Evolutionary conservation across 371 early-diverging fungal species (phyloP).

Genomic region (Mortierella sp.): DNA sequence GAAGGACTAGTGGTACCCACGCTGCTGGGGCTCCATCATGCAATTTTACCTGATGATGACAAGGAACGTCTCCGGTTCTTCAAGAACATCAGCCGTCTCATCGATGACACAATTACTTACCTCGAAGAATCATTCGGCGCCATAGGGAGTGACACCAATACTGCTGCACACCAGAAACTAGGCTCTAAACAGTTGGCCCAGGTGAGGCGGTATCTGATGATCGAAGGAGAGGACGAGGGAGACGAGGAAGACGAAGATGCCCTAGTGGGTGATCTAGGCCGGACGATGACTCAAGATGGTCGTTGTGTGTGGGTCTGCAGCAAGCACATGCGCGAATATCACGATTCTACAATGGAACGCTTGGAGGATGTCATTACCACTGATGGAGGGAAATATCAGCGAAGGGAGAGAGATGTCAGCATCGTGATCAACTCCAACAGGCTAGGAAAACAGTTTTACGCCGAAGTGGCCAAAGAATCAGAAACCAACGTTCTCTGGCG

Average conservation of each 20-base stretch:
- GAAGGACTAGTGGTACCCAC: neutral
- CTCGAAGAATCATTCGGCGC: neutral
- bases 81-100: neutral
- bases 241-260: no score
- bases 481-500: no score
- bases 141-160: neutral
- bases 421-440: neutral
- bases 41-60: neutral
- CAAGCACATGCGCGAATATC: neutral
- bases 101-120: neutral
- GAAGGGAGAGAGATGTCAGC: neutral
- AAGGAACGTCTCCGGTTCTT: no score
- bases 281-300: neutral
- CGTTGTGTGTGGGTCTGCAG: neutral
- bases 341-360: neutral
- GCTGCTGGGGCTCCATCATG: neutral
- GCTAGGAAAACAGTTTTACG: slow-evolving; percentile 5
- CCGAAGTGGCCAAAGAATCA: slow-evolving; percentile 1
- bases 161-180: neutral
- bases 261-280: slow-evolving; percentile 4
- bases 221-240: neutral
- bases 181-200: slow-evolving; percentile 3
- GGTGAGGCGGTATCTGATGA: slow-evolving; percentile 4
- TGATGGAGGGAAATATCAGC: neutral
- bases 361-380: neutral